phyloP scores from a whole-genome alignment of 1,139 yeast genomes.

The Magnusiomyces sp. region DNA sequence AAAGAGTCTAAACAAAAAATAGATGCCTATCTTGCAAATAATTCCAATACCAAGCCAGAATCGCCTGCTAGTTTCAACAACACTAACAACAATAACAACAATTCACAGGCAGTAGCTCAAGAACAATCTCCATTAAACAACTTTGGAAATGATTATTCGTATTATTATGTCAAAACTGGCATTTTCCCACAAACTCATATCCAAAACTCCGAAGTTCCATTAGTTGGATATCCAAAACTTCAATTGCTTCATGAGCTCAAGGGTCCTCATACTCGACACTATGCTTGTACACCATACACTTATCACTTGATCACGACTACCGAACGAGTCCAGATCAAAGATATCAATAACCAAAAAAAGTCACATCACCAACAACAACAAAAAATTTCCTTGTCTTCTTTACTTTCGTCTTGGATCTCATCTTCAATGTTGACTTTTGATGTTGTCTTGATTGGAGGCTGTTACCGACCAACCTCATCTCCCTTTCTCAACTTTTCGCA shows the following conservation, averaged over 20 bases:
- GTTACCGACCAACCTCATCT: conserved; percentile 57
- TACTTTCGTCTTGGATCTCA: conserved; percentile 53
- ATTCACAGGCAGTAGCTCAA: neutral
- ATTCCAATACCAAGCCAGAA: no score
- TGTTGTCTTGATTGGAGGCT: conserved; percentile 85
- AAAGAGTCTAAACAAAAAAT: no score
- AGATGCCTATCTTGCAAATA: no score
- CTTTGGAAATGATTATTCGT: conserved; percentile 59
- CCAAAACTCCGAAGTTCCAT: conserved; percentile 54
- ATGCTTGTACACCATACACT: conserved; percentile 61
- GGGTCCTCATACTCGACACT: conserved; percentile 39
- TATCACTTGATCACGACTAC: conserved; percentile 40
- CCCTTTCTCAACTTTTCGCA: no score
- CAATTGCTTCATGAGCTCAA: conserved; percentile 60
- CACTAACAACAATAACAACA: no score
- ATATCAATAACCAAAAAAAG: no score
- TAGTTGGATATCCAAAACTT: conserved; percentile 80
- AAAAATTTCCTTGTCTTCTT: conserved; percentile 48
- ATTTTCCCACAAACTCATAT: conserved; percentile 54
- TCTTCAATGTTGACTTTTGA: conserved; percentile 57
- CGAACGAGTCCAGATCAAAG: no score
- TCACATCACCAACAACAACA: no score
- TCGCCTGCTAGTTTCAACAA: no score
- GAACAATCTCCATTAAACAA: conserved; percentile 16
- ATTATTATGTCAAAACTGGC: conserved; percentile 57